Evolutionary conservation across 2,329 filamentous ascomycete genomes (phyloP).

Genomic region (Claviceps maximensis): DNA sequence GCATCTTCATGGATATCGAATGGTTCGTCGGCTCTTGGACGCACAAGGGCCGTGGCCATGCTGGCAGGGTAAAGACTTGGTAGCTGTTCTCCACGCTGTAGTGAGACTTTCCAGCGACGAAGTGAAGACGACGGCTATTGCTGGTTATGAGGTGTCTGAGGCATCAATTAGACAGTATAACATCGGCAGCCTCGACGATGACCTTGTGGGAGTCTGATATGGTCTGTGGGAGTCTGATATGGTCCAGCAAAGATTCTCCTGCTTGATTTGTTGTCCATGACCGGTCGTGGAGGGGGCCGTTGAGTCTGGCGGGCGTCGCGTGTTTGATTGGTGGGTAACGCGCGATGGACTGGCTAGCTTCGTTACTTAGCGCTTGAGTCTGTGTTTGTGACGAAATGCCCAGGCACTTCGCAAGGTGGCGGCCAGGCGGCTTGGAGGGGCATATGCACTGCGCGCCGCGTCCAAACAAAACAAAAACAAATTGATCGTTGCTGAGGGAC

Average conservation of each 20-base stretch:
- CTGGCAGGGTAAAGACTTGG: background rate
- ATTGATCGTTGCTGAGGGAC: constrained; percentile 10
- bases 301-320: background rate
- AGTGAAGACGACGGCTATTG: too few species aligned
- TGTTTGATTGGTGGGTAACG: background rate
- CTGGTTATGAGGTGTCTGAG: background rate
- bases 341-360: constrained; percentile 2
- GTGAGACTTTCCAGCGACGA: background rate
- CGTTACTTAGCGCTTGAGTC: background rate
- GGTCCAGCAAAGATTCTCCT: background rate
- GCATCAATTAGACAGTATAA: background rate
- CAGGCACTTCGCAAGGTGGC: background rate
- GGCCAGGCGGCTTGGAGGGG: constrained; percentile 11
- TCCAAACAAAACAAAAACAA: constrained; percentile 23
- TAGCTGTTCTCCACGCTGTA: background rate
- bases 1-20: constrained; percentile 39
- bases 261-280: background rate
- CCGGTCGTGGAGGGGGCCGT: background rate
- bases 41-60: constrained; percentile 4
- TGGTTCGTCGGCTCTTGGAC: constrained; percentile 17
- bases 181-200: background rate
- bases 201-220: background rate
- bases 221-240: background rate
- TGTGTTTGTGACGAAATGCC: background rate
- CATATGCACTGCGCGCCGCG: constrained; percentile 10